Conservation (phyloP, 345 rosid genomes). For the Psidium friedrichsthalianum region DNA sequence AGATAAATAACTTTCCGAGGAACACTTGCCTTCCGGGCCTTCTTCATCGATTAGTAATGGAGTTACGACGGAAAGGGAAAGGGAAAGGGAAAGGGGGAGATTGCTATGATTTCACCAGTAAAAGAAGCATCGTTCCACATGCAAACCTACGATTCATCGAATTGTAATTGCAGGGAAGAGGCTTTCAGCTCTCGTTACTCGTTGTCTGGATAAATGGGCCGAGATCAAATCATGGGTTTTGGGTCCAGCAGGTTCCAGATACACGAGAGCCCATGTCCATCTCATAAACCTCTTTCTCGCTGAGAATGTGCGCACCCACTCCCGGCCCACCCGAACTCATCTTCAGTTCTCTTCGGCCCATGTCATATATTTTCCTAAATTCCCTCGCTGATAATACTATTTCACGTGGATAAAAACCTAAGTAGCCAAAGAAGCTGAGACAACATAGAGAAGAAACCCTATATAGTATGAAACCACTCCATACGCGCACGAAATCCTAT, state of each 20-base stretch:
- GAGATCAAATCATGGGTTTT: background rate
- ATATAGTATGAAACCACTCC: background rate
- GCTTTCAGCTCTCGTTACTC: rapidly evolving
- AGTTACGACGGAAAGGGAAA: background rate
- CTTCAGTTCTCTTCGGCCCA: background rate
- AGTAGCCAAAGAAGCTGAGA: background rate
- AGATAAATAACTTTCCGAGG: background rate
- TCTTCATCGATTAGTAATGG: background rate
- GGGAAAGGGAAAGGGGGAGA: background rate
- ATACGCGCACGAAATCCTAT: background rate
- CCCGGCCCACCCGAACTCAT: background rate
- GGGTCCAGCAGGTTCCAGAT: background rate
- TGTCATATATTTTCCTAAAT: background rate
- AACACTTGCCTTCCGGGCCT: background rate
- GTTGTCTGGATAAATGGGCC: background rate
- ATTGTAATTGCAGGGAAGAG: background rate
- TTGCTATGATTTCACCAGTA: background rate
- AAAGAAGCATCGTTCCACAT: background rate
- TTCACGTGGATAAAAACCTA: background rate
- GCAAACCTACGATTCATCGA: background rate
- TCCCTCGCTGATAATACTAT: background rate
- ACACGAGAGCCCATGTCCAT: background rate
- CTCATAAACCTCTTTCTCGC: background rate
- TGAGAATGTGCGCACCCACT: background rate
- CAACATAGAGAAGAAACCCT: background rate